Conservation (phyloP, 1,139 yeast species). For the Pichia norvegensis region DNA sequence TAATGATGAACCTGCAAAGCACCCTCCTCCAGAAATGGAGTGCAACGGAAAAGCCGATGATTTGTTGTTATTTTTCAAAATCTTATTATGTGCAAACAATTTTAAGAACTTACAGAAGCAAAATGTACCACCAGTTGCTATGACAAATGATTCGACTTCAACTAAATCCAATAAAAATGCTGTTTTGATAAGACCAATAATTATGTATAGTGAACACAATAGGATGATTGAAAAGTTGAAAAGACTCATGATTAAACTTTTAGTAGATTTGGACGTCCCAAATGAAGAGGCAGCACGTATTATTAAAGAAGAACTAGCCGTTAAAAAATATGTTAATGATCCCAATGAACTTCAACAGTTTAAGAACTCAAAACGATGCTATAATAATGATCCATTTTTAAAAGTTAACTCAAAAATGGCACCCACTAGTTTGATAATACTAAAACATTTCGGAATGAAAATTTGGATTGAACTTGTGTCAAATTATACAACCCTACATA, state of each 20-base stretch:
- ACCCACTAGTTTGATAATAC: slow-evolving; percentile 22
- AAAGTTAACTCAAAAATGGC: slow-evolving; percentile 20
- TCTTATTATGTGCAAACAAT: slow-evolving; percentile 56
- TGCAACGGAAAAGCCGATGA: slow-evolving; percentile 42
- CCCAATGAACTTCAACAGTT: slow-evolving; percentile 15
- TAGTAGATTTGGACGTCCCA: slow-evolving; percentile 2
- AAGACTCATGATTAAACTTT: slow-evolving; percentile 30
- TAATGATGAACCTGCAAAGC: not conserved
- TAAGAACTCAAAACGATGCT: slow-evolving; percentile 3
- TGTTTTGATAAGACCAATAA: slow-evolving; percentile 51
- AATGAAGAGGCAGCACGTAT: slow-evolving; percentile 9
- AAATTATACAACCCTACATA: slow-evolving; percentile 18
- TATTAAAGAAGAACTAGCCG: slow-evolving; percentile 10
- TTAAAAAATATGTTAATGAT: slow-evolving; percentile 19
- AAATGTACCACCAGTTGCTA: slow-evolving; percentile 42
- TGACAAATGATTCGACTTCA: slow-evolving; percentile 15
- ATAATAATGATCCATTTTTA: slow-evolving; percentile 21
- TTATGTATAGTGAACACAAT: slow-evolving; percentile 65
- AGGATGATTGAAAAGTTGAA: slow-evolving; percentile 38
- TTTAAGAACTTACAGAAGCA: slow-evolving; percentile 42
- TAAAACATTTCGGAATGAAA: slow-evolving; percentile 15
- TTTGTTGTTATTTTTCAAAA: slow-evolving; percentile 44
- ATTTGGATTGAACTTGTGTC: slow-evolving; percentile 23
- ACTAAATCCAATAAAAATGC: slow-evolving; percentile 27
- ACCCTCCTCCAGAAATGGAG: slow-evolving; percentile 7